Conservation (phyloP, 805 yeast genomes). For the Diddensiella caesifluorescens region DNA sequence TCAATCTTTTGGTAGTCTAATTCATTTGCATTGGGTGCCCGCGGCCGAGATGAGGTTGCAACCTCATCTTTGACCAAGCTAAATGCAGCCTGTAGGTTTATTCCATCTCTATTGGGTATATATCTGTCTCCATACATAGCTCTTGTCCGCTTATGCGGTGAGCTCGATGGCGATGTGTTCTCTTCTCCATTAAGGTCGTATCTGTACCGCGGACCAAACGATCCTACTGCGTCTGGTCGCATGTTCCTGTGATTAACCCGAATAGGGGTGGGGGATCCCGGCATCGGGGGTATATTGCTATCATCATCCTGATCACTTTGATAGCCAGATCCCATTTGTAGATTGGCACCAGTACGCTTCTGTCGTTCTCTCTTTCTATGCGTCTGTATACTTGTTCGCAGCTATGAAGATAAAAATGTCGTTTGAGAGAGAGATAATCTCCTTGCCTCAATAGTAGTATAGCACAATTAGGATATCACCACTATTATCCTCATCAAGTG, state of each 20-base stretch:
- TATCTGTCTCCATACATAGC: slow-evolving; percentile 73
- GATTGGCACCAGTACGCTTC: no score
- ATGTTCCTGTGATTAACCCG: slow-evolving; percentile 14
- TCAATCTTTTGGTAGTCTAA: slow-evolving; percentile 63
- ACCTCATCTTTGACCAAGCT: slow-evolving; percentile 45
- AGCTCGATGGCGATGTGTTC: slow-evolving; percentile 6
- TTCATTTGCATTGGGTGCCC: slow-evolving; percentile 38
- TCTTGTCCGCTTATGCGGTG: slow-evolving; percentile 27
- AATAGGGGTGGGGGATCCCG: slow-evolving; percentile 24
- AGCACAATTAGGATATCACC: no score
- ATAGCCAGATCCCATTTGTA: slow-evolving; percentile 4
- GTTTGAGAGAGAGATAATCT: no score
- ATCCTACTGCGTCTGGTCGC: neutral
- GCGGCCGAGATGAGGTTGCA: slow-evolving; percentile 16
- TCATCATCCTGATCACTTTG: slow-evolving; percentile 1
- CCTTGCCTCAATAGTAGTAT: no score
- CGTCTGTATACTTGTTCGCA: no score
- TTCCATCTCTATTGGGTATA: slow-evolving; percentile 82
- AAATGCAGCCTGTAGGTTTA: slow-evolving; percentile 83
- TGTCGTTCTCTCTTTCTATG: no score
- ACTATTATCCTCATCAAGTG: no score
- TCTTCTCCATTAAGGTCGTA: neutral
- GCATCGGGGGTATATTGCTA: slow-evolving; percentile 4
- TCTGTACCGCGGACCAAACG: neutral
- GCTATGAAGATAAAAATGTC: no score